A percentile compares a stretch with the other conserved stretches of the same genome.
These are phyloP conservation scores for Nicotiana undulata DNA, from an alignment of 257 asterid species.

Conservation along the genomic window DNA sequence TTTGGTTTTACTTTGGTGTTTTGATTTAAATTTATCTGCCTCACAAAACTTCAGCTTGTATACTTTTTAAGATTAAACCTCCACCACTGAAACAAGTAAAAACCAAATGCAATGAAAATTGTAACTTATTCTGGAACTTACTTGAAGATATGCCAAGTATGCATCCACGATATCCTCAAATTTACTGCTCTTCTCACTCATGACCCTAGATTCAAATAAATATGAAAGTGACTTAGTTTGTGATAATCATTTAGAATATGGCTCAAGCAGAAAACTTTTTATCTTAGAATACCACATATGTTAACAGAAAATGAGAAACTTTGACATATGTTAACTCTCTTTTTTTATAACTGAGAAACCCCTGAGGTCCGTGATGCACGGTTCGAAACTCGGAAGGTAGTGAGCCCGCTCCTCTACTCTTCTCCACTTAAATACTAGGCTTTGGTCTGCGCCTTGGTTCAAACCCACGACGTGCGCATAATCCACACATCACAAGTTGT, in stretches of 20 bases:
- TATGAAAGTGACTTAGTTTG: neutral
- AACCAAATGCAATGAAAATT: neutral
- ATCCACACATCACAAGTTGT: no score
- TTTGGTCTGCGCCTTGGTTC: no score
- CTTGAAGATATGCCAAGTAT: constrained; percentile 84
- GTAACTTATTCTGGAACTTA: constrained; percentile 29
- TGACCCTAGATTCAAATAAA: constrained; percentile 19
- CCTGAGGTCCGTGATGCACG: no score
- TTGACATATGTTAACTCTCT: neutral
- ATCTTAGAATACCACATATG: neutral
- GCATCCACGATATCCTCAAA: constrained; percentile 85
- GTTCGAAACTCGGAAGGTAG: no score
- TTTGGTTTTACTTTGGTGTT: neutral
- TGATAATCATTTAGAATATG: neutral
- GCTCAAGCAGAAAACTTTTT: neutral
- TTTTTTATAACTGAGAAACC: no score
- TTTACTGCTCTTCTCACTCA: constrained; percentile 42
- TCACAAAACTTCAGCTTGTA: constrained; percentile 2
- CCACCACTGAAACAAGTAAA: neutral
- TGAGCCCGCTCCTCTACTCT: no score
- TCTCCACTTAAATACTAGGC: no score
- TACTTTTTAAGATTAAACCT: neutral
- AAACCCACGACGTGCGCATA: no score
- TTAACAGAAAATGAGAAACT: neutral
- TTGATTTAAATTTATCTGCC: neutral